Conservation (phyloP, 805 yeast species). For the Wickerhamiella australiensis region DNA sequence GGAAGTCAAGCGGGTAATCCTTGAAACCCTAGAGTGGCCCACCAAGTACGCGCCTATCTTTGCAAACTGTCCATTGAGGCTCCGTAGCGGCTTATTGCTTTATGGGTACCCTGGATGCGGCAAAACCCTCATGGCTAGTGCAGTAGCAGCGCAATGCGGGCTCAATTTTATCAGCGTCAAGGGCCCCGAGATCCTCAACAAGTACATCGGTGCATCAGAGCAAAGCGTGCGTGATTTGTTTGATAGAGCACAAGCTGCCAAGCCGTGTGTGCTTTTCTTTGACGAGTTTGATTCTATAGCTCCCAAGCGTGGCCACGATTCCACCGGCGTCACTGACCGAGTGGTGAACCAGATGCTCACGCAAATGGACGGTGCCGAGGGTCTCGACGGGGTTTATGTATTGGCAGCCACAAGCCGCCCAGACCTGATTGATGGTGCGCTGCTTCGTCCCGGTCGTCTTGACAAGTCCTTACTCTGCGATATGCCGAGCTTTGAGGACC, state of each 20-base stretch:
- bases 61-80: constrained; percentile 69
- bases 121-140: constrained; percentile 82
- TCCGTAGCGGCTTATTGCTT: constrained; percentile 78
- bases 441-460: constrained; percentile 88
- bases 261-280: constrained; percentile 83
- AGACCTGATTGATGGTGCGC: constrained; percentile 87
- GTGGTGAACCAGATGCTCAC: constrained; percentile 95
- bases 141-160: constrained; percentile 89
- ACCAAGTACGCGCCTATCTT: constrained; percentile 93
- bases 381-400: constrained; percentile 90
- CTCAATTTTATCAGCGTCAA: constrained; percentile 84
- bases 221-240: constrained; percentile 87
- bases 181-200: constrained; percentile 91
- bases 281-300: constrained; percentile 97
- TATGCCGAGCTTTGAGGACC: constrained; percentile 59
- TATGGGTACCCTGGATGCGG: constrained; percentile 99
- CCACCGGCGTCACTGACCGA: constrained; percentile 95
- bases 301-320: constrained; percentile 94
- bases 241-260: constrained; percentile 88
- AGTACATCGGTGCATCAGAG: constrained; percentile 94
- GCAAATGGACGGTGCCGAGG: constrained; percentile 99
- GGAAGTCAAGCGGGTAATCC: constrained; percentile 58
- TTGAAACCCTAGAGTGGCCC: constrained; percentile 96
- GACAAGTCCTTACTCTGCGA: constrained; percentile 88
- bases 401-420: constrained; percentile 95